phyloP scores from a whole-genome alignment of 345 rosid genomes.

The Laguncularia racemosa region DNA sequence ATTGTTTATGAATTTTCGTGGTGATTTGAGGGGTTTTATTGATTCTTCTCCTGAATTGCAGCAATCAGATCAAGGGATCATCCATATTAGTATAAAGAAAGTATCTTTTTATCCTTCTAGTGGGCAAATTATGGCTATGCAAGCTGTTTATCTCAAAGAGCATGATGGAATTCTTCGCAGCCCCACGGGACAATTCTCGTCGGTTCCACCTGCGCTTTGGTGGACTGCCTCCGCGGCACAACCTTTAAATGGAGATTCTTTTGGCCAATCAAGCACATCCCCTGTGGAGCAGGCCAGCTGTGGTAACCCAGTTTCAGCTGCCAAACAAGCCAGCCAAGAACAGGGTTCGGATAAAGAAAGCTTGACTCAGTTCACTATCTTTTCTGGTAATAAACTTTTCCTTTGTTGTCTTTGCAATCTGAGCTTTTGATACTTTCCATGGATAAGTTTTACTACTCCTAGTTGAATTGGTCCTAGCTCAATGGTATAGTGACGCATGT shows the following conservation, averaged over 20 bases:
- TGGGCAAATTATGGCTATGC: constrained; percentile 60
- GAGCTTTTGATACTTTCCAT: not conserved
- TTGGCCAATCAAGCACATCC: constrained; percentile 35
- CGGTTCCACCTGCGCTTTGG: constrained; percentile 49
- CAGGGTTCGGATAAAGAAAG: constrained; percentile 33
- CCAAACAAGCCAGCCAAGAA: constrained; percentile 29
- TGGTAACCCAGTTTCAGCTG: constrained; percentile 21
- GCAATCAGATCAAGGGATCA: constrained; percentile 18
- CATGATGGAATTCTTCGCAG: constrained; percentile 48
- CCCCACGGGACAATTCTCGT: constrained; percentile 39
- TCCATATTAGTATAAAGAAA: not conserved
- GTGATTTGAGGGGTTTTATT: not conserved
- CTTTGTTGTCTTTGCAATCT: not conserved
- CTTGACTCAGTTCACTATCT: constrained; percentile 44
- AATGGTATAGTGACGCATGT: too few relatives aligned
- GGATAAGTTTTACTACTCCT: not conserved
- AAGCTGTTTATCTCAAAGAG: constrained; percentile 54
- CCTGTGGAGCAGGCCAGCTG: constrained; percentile 25
- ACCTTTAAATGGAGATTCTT: constrained; percentile 35
- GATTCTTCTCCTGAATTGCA: constrained; percentile 11
- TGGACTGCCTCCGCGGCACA: constrained; percentile 58
- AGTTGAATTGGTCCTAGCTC: too few relatives aligned
- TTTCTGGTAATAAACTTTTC: constrained; percentile 40
- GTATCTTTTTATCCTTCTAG: constrained; percentile 2
- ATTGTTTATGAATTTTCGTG: not conserved